phyloP scores from a whole-genome alignment of 164 flowering plant genomes.

The Buxus sempervirens region DNA sequence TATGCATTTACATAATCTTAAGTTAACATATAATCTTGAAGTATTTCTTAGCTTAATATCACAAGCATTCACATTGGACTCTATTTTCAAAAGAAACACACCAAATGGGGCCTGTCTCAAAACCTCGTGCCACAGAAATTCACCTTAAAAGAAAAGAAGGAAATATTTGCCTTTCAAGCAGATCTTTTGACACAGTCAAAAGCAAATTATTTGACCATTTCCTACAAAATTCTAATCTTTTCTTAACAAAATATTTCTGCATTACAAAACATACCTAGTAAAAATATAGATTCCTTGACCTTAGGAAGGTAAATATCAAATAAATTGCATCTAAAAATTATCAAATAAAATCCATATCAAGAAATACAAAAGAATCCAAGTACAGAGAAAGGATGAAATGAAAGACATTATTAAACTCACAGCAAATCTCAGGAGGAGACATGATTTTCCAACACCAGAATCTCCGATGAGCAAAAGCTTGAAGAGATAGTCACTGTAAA shows the following conservation, averaged over 20 bases:
- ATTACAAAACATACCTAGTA: too few species aligned
- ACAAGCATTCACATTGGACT: too few species aligned
- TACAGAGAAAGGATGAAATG: neutral
- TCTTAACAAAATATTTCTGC: too few species aligned
- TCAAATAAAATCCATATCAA: neutral
- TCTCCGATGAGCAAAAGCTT: constrained; percentile 95
- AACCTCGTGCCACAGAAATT: neutral
- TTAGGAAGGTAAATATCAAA: neutral
- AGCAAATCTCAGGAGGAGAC: constrained; percentile 85
- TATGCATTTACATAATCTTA: too few species aligned
- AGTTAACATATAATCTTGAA: too few species aligned
- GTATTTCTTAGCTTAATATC: too few species aligned
- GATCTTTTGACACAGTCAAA: neutral
- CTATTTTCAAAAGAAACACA: neutral
- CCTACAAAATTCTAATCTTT: too few species aligned
- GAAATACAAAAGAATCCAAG: neutral
- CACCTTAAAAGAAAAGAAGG: neutral
- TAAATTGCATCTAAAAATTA: neutral
- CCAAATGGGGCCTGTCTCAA: neutral
- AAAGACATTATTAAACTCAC: constrained; percentile 37
- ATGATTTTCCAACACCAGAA: constrained; percentile 91
- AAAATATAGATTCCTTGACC: too few species aligned
- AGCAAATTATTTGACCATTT: neutral
- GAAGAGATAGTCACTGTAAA: constrained; percentile 80
- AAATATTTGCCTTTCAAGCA: neutral